Evolutionary conservation across 2,329 filamentous ascomycete species (phyloP).

Genomic region (Sarocladiaceae sp.): DNA sequence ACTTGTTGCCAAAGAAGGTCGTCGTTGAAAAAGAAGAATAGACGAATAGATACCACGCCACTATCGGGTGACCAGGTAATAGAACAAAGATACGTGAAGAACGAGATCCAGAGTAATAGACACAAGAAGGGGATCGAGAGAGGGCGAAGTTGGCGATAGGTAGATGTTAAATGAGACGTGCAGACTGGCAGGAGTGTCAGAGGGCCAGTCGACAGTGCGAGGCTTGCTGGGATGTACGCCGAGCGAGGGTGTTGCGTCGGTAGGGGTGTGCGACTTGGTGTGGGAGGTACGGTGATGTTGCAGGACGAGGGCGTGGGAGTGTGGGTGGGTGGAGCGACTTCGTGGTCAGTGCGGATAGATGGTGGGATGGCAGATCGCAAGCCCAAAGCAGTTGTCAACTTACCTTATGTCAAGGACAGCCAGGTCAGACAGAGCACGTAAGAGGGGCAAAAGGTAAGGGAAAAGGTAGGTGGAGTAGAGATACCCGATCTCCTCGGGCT

Average conservation of each 20-base stretch:
- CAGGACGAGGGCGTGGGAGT: not conserved
- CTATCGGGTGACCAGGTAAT: not conserved
- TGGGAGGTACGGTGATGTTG: not conserved
- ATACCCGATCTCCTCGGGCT: not conserved
- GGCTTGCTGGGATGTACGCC: slow-evolving; percentile 5
- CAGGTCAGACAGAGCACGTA: not conserved
- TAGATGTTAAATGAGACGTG: slow-evolving; percentile 4
- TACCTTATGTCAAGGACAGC: too few relatives aligned
- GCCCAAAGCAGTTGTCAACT: not conserved
- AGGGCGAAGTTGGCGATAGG: slow-evolving; percentile 4
- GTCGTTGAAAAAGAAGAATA: not conserved
- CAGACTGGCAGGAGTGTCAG: not conserved
- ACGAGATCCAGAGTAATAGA: slow-evolving; percentile 7
- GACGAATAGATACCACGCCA: not conserved
- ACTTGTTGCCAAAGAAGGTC: not conserved
- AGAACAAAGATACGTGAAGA: slow-evolving; percentile 1
- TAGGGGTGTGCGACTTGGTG: slow-evolving; percentile 2
- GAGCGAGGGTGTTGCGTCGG: slow-evolving; percentile 5
- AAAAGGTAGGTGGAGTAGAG: not conserved
- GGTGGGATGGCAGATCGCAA: not conserved
- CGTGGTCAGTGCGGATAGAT: slow-evolving; percentile 1
- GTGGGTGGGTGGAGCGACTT: slow-evolving; percentile 6
- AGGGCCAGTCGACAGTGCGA: not conserved
- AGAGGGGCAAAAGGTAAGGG: not conserved
- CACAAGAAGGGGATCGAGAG: not conserved